Base-by-base conservation (phyloP, 768 basidiomycete species). In the Amanita muscaria region DNA sequence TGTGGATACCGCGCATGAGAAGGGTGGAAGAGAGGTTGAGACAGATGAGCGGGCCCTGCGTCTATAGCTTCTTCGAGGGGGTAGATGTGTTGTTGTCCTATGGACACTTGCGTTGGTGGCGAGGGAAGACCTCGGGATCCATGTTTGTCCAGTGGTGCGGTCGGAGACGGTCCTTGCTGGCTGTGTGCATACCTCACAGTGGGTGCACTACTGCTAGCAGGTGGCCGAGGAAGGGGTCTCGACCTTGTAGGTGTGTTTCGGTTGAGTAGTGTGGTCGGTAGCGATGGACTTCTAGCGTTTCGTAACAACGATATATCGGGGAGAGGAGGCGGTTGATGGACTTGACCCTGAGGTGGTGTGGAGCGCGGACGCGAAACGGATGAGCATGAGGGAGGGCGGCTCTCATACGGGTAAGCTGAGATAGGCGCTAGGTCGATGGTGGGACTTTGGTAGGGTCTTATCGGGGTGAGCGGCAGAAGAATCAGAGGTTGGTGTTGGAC, bases 71-170 rank as follows among this genome's bases (percentile, higher is more conserved):
- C n/a, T n/a, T n/a, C n/a, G n/a, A n/a, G n/a, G n/a, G n/a, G n/a
- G n/a, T n/a, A n/a, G n/a, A n/a, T n/a, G n/a, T n/a, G n/a, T n/a
- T n/a, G n/a, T n/a, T n/a, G n/a, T n/a, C n/a, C n/a, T n/a, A n/a
- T n/a, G n/a, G n/a, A n/a, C n/a, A n/a, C n/a, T 15, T 27, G 36
- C 6, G 36, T 27, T 19, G 44, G 44, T 9, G 35, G 44, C 4
- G 36, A 45, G 2, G 44, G 44, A 16, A 45, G 29, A 0, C 34
- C 35, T 3, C 35, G 36, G 24, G 64, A 61, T 32, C 52, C 41
- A 14, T 62, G 63, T 7, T 60, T 62, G 10, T 52, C 34, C 15
- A 56, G 56, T 43, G 51, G 58, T 50, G 49, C 53, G 32, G 53
- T 46, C 4, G 36, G 9, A 12, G 15, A 5, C 40, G 32, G n/a